Conservation (phyloP, 176 grass and related monocot species). For the Echinochloa phyllopogon region DNA sequence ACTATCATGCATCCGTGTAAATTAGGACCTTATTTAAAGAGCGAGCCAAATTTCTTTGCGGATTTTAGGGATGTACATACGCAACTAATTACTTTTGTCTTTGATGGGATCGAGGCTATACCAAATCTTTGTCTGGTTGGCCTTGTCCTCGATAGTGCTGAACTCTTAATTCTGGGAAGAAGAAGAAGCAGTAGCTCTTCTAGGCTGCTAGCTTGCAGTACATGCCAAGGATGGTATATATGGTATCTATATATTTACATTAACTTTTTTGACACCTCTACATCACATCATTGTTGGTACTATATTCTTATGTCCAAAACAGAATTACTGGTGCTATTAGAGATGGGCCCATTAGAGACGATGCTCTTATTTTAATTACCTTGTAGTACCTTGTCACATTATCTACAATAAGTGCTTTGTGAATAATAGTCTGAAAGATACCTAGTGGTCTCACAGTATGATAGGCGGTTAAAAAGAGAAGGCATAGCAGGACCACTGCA, state of each 20-base stretch:
- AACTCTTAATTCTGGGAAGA: not conserved
- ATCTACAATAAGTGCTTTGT: not conserved
- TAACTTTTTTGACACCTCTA: no score
- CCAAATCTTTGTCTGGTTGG: slow-evolving; percentile 39
- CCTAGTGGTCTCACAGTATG: not conserved
- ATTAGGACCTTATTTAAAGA: slow-evolving; percentile 34
- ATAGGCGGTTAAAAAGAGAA: not conserved
- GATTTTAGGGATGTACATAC: slow-evolving; percentile 34
- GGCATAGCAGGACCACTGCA: not conserved
- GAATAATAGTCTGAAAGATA: not conserved
- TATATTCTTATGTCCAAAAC: not conserved
- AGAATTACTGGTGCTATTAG: not conserved
- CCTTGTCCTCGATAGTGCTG: slow-evolving; percentile 2
- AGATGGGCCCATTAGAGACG: no score
- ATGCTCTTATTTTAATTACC: not conserved
- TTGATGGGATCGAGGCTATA: slow-evolving; percentile 22
- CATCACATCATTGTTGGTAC: no score
- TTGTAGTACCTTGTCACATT: not conserved
- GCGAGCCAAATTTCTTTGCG: slow-evolving; percentile 25
- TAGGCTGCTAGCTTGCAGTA: not conserved
- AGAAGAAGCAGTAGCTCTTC: slow-evolving; percentile 5
- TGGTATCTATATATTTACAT: no score
- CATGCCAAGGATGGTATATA: not conserved
- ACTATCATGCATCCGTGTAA: slow-evolving; percentile 24
- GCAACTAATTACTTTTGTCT: not conserved